Base-by-base conservation (phyloP, 768 basidiomycete species). In the Erythrobasidium yunnanense region DNA sequence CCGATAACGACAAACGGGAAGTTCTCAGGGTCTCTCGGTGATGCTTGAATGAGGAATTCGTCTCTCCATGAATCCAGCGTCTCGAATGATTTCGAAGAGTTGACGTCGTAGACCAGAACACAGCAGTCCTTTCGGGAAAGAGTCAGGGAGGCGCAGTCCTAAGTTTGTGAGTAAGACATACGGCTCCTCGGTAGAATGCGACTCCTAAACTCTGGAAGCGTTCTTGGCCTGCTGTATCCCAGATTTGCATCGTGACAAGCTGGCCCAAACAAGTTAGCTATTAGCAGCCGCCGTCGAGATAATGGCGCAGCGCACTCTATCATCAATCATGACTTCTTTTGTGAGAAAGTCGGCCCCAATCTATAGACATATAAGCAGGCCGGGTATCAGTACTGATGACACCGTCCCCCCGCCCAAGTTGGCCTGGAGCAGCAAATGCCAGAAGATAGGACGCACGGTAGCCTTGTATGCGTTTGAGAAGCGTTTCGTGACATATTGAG, bases 381-480 rank as follows among this genome's bases (percentile, higher is more conserved):
- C 49, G 5, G 22, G 8, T 5, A 42, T 23, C 5, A 23, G 29
- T 50, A 11, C 23, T 8, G 46, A 52, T 25, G 8, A 7, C 35
- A 57, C 22, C 42, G 22, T 45, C 15, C 15, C 42, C 15, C 15
- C 42, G 22, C 15, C 42, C 42, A 45, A 20, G 22, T 15, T 15
- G 42, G 15, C 22, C 15, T 15, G 22, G 42, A 20, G 42, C 15
- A 20, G 42, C 15, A 45, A 20, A 45, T 15, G 22, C 15, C 15
- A 20, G 22, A 45, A 45, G 42, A 20, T 15, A 15, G 42, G 15
- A 15, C 76, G 74, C 66, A 77, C 77, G 7, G 95, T 97, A 18
- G 95, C 95, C 80, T 97, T 97, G 83, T 99, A 99, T 79, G 96
- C 93, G 79, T 92, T 95, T 77, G 88, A 90, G 78, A 97, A 99